These are phyloP conservation scores for Infundibulicybe gibba DNA, from an alignment of 768 basidiomycete species.

Conservation along the genomic window DNA sequence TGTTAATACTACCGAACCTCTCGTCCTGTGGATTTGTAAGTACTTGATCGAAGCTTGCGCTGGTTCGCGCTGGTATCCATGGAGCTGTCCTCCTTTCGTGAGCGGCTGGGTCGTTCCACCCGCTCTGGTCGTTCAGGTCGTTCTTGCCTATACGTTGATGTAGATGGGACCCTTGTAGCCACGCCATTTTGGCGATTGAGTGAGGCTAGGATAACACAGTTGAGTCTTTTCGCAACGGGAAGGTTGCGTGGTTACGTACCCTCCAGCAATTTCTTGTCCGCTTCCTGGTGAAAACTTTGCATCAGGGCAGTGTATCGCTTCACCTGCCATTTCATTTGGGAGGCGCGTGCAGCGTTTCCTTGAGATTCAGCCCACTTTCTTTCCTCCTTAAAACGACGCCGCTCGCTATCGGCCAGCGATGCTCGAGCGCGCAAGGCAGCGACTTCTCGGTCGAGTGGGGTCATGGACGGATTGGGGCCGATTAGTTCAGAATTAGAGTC, in stretches of 20 bases:
- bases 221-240: too few relatives aligned
- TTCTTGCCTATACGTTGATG: too few relatives aligned
- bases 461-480: slow-evolving; percentile 53
- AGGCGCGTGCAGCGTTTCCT: slow-evolving; percentile 70
- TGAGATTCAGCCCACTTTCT: slow-evolving; percentile 82
- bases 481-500: slow-evolving; percentile 67
- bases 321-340: slow-evolving; percentile 82
- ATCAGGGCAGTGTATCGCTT: slow-evolving; percentile 76
- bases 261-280: slow-evolving; percentile 64
- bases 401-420: slow-evolving; percentile 78
- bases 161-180: too few relatives aligned
- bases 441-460: slow-evolving; percentile 71
- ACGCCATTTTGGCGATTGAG: too few relatives aligned
- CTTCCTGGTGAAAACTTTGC: slow-evolving; percentile 78
- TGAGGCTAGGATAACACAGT: too few relatives aligned
- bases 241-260: slow-evolving; percentile 32
- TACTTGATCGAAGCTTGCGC: too few relatives aligned
- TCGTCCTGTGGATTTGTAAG: too few relatives aligned
- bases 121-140: too few relatives aligned
- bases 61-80: too few relatives aligned
- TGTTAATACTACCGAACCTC: too few relatives aligned
- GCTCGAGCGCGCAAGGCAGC: slow-evolving; percentile 72
- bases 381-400: slow-evolving; percentile 81
- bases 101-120: too few relatives aligned
- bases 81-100: too few relatives aligned